phyloP scores from a whole-genome alignment of 2,329 filamentous ascomycete species.

The Colletotrichum caudatum region DNA sequence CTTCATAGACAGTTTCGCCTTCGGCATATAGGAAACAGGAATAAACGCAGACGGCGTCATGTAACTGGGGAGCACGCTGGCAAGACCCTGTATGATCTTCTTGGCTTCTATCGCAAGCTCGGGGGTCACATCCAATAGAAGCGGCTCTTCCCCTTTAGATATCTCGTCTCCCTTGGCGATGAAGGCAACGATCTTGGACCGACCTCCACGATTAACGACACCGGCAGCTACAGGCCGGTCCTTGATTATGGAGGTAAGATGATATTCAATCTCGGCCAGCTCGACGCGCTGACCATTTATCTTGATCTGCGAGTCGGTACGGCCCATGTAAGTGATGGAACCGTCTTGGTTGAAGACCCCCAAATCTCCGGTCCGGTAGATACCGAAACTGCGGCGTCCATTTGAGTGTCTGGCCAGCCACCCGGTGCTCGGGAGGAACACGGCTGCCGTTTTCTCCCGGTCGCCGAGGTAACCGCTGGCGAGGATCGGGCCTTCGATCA shows the following conservation, averaged over 20 bases:
- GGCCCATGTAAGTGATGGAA: slow-evolving; percentile 51
- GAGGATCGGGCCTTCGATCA: slow-evolving; percentile 28
- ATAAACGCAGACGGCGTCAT: neutral
- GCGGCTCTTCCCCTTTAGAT: neutral
- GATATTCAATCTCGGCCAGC: slow-evolving; percentile 56
- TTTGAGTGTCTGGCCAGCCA: neutral
- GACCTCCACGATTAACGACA: neutral
- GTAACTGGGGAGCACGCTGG: neutral
- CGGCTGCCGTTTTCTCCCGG: slow-evolving; percentile 44
- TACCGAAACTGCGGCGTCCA: slow-evolving; percentile 28
- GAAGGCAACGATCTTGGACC: neutral
- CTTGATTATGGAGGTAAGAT: neutral
- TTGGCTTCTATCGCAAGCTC: neutral
- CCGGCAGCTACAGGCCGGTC: neutral
- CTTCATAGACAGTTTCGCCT: neutral
- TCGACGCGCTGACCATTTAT: slow-evolving; percentile 61
- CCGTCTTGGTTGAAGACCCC: slow-evolving; percentile 53
- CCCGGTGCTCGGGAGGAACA: slow-evolving; percentile 30
- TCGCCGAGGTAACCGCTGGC: slow-evolving; percentile 35
- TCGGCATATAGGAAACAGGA: neutral
- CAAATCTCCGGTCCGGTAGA: slow-evolving; percentile 64
- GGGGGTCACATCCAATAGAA: neutral
- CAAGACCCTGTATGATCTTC: neutral
- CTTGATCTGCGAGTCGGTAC: slow-evolving; percentile 62
- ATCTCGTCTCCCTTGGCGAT: neutral